Evolutionary conservation across 768 basidiomycete species (phyloP), one percentile per base, ranked within the genome.

Genomic region (Sarcodon aspratus): DNA sequence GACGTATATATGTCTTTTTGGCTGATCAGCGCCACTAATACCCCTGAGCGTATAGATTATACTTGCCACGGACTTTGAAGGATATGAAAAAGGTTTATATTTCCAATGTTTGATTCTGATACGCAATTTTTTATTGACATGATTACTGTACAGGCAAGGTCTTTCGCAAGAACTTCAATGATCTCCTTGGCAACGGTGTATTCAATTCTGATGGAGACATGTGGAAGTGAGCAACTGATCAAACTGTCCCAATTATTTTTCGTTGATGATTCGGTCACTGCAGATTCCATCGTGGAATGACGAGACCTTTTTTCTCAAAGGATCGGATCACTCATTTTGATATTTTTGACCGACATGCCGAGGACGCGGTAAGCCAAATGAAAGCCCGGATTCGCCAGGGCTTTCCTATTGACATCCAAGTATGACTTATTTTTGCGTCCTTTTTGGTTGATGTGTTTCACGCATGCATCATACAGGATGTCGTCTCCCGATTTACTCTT

Each of bases 401-500:
- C 1, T 61, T 66, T 35, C 61, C 69, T 4, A 56, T 75, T 35
- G 69, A 75, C 53, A 64, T 72, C 50, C 68, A 74, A 55, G 64
- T 66, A 33, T 36, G 52, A 11, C 35, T 6, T 44, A 48, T 46
- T 54, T 45, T 36, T 17, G 46, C 4, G 27, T 55, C 47, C 27
- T 46, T 55, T 6, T 33, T 34, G 17, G 27, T 6, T 32, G 33
- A 27, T 27, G 21, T 27, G 21, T 27, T n/a, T 46, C 12, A 48
- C 49, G 11, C 18, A 36, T 35, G 17, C 45, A 9, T 34, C 53
- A n/a, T 12, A 38, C 18, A 65, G 59, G 73, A 72, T 44, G 53
- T 72, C 47, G 61, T 61, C 1, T 63, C 62, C 11, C 61, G 65
- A 2, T 78, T 77, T 58, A 76, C 78, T 1, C 59, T 81, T 33